Base-by-base conservation (phyloP, 495 filamentous ascomycete genomes). In the Opeltia flavorubescens region DNA sequence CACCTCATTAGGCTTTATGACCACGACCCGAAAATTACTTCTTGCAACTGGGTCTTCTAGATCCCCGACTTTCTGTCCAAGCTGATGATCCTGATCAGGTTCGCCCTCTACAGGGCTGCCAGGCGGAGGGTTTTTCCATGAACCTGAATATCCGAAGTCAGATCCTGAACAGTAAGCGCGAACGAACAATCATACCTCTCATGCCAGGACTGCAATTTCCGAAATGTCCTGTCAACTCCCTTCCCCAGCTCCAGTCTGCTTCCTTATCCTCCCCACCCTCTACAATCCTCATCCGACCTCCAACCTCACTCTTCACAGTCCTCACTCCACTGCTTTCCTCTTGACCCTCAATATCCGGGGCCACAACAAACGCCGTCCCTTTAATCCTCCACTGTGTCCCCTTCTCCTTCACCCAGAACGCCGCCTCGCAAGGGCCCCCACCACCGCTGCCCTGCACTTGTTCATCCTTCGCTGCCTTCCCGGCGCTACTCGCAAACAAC, bases 351-450 rank as follows among this genome's bases (percentile, higher is more conserved):
- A 77, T 64, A 42, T 75, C 70, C 47, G 81, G 2, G 69, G 75
- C 83, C 33, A 84, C 76, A 2, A 78, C 73, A 54, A 77, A 88
- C n/a, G 83, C 86, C 25, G 62, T 60, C 7, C 91, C 91, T 17
- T 76, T 70, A 13, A 98, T 55, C 39, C 91, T 69, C 91, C 89
- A 96, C 67, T 96, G 89, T 28, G 74, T 81, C 61, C 68, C 72
- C 13, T 66, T 59, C 36, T 80, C 75, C 57, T 74, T 73, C 13
- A 80, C 59, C 89, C 89, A 98, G 61, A 84, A 96, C 11, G 86
- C 71, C 9, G 77, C 86, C 62, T 98, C 91, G 12, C 88, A 76
- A 0, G 70, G 69, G 20, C 76, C 79, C 0, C 82, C 84, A 8
- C 78, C 78, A 4, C 78, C 79, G 29, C 68, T 69, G 13, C 70